Base-by-base conservation (phyloP, 2,329 filamentous ascomycete genomes). In the Colletotrichum truncatum region DNA sequence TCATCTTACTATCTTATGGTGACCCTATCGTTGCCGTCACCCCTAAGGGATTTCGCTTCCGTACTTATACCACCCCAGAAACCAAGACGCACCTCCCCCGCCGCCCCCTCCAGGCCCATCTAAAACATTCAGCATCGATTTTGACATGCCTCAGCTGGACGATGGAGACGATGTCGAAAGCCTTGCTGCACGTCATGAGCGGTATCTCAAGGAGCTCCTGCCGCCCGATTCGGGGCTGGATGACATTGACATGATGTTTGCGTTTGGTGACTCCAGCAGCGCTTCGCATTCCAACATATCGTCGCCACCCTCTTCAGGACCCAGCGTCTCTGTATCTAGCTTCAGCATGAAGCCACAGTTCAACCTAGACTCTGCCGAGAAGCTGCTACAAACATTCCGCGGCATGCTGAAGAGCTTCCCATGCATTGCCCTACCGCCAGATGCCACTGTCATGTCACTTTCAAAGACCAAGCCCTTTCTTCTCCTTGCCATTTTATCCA, bases 121-220 rank as follows among this genome's bases (percentile, higher is more conserved):
- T 68, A 82, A 82, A 76, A 86, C 81, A 14, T 85, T 86, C 70
- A 84, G 79, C 69, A 85, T 85, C 70, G 80, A 87, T 75, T 85
- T 85, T 71, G 77, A 80, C 57, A 78, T 87, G 70, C 75, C 81
- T 0, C 74, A 73, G 6, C 74, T 72, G 32, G 73, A 78, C 6
- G 79, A 83, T 9, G 68, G 75, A 1, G 76, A 79, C 51, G 75
- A 74, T 62, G 76, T 85, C 34, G 80, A 84, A 21, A 70, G 70
- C 1, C 74, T 87, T 6, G 77, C 81, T 7, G 76, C 79, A 18
- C 73, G 74, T 2, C 85, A 87, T 66, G 77, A 78, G 38, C 69
- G 69, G 4, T 78, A 75, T 64, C 69, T 87, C 26, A 79, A 83
- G n/a, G 70, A 71, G 7, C 69, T 85, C 4, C 72, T 82, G 11